Percentiles rank a stretch among this genome's conserved stretches.
phyloP scores from a whole-genome alignment of 2,329 filamentous ascomycete genomes.

The Nemania sp. region DNA sequence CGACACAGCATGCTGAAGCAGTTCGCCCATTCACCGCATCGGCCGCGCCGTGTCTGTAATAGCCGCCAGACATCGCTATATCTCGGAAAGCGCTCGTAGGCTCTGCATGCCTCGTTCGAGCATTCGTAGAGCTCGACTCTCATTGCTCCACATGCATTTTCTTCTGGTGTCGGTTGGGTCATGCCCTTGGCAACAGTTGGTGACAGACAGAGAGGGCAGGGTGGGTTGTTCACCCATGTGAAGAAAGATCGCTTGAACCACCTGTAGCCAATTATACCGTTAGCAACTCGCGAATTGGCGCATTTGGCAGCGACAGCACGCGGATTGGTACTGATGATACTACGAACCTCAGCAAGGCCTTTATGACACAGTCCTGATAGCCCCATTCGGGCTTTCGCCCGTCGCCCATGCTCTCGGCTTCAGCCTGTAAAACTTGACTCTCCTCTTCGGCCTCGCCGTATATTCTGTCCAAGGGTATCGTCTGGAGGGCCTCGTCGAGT shows the following conservation, averaged over 20 bases:
- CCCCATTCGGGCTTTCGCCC: conserved; percentile 87
- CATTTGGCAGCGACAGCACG: conserved; percentile 11
- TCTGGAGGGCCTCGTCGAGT: conserved; percentile 85
- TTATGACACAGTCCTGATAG: conserved; percentile 95
- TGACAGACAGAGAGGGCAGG: conserved; percentile 78
- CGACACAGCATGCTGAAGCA: conserved; percentile 98
- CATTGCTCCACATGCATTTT: conserved; percentile 83
- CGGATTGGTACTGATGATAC: neutral
- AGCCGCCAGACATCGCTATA: conserved; percentile 96
- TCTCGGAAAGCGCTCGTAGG: conserved; percentile 86
- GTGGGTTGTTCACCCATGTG: conserved; percentile 94
- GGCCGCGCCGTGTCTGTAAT: conserved; percentile 81
- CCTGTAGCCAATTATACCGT: conserved; percentile 48
- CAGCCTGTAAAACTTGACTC: conserved; percentile 81
- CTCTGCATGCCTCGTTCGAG: conserved; percentile 73
- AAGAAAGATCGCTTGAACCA: conserved; percentile 98
- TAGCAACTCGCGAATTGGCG: conserved; percentile 12
- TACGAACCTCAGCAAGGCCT: conserved; percentile 77
- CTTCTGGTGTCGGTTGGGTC: conserved; percentile 84
- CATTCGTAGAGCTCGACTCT: conserved; percentile 91
- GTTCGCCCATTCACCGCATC: conserved; percentile 95
- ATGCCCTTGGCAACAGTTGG: conserved; percentile 83
- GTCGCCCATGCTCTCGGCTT: conserved; percentile 84
- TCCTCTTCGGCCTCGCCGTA: conserved; percentile 96
- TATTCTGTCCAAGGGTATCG: conserved; percentile 86